These are phyloP conservation scores for Ogataea naganishii DNA, from an alignment of 805 yeast genomes.

Conservation along the genomic window DNA sequence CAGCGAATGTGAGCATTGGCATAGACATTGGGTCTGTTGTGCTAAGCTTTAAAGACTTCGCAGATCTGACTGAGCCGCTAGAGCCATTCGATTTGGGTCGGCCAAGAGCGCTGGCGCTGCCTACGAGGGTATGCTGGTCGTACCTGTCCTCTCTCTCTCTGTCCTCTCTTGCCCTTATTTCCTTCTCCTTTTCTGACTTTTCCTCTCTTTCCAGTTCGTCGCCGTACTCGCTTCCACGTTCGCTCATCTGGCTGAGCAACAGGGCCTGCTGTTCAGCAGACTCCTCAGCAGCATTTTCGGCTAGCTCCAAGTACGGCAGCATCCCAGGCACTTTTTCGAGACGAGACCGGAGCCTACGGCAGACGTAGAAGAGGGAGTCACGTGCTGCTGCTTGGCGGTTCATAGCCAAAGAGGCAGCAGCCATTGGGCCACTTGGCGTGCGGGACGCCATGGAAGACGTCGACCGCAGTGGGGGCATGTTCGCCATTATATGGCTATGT, in stretches of 20 bases:
- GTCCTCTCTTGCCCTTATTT: too few relatives aligned
- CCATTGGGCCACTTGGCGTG: constrained; percentile 38
- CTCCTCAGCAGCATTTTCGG: constrained; percentile 58
- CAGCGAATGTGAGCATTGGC: constrained; percentile 49
- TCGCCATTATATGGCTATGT: constrained; percentile 16
- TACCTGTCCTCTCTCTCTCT: too few relatives aligned
- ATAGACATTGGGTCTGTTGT: constrained; percentile 3
- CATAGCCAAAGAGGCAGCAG: constrained; percentile 39
- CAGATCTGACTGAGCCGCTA: too few relatives aligned
- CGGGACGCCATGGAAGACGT: constrained; percentile 15
- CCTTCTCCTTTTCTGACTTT: too few relatives aligned
- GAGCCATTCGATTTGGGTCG: constrained; percentile 14
- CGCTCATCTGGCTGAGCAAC: constrained; percentile 28
- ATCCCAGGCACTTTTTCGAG: constrained; percentile 57
- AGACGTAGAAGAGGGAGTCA: constrained; percentile 65
- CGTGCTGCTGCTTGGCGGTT: constrained; percentile 52
- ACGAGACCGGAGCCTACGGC: constrained; percentile 45
- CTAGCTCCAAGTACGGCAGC: constrained; percentile 57
- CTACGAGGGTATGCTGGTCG: too few relatives aligned
- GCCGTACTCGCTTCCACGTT: too few relatives aligned
- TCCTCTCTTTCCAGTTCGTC: too few relatives aligned
- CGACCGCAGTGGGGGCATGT: constrained; percentile 17
- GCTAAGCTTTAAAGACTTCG: too few relatives aligned
- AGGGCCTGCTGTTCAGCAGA: constrained; percentile 67
- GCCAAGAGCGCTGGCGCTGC: too few relatives aligned